Evolutionary conservation across 1,284 basidiomycete species (phyloP), one percentile per base, ranked within the genome.

Genomic region (Volvariella surrecta): DNA sequence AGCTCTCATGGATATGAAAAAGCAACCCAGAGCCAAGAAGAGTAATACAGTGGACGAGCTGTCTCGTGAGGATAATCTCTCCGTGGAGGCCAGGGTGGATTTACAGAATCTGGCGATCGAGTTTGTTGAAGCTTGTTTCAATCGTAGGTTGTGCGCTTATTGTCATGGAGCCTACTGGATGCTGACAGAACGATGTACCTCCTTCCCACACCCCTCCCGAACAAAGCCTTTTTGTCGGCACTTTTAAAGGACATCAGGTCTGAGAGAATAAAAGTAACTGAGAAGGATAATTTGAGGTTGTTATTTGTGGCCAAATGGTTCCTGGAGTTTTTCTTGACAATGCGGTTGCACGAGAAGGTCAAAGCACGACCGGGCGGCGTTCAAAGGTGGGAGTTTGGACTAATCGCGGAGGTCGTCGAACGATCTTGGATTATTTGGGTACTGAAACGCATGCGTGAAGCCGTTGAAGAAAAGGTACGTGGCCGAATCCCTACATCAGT

Each of bases 211-310:
- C 20, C 28, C n/a, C n/a, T 28, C 41, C 24, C 24, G 24, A 39
- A 41, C 34, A 19, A 57, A 95, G 91, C 79, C 19, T 92, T 96
- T 62, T 74, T 96, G 44, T 67, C 76, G 2, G 81, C 80, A 1
- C 66, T 96, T n/a, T 64, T 96, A 44, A 92, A 87, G 60, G 93
- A 97, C 56, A 95, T 97, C 58, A 80, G 84, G 48, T 88, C 89
- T 50, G 93, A 97, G 60, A 73, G 91, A 18, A 74, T 82, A 22
- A 94, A 94, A 60, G 82, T 96, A 45, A 83, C 84, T 1, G 89
- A 93, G 54, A 89, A 91, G 50, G 92, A 96, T 60, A 86, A 90
- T 54, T 71, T 93, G 37, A 80, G 93, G 1, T 70, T 92, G 4
- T 72, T 95, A 17, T 90, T 79, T 59, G 71, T 94, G 19, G 76